These are phyloP conservation scores for Fusarium protoensiforme DNA, from an alignment of 2,329 filamentous ascomycete species.

Conservation along the genomic window DNA sequence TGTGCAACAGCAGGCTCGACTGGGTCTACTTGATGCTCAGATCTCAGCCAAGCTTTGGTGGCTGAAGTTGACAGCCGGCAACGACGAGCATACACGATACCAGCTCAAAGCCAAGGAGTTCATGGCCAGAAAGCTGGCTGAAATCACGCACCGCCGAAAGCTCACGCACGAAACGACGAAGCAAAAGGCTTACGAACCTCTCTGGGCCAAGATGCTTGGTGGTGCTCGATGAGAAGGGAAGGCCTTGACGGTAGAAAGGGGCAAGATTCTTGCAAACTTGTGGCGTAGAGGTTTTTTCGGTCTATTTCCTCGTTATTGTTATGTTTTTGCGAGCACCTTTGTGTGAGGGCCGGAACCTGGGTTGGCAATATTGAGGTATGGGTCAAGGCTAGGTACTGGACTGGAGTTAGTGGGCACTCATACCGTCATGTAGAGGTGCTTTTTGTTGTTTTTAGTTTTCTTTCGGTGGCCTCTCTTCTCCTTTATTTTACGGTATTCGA, in stretches of 20 bases:
- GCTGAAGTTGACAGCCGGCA: constrained; percentile 64
- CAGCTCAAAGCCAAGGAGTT: constrained; percentile 58
- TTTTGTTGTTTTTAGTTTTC: constrained; percentile 22
- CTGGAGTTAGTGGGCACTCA: constrained; percentile 41
- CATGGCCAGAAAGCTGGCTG: constrained; percentile 50
- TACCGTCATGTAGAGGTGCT: constrained; percentile 42
- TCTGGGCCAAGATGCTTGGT: constrained; percentile 39
- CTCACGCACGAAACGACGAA: constrained; percentile 34
- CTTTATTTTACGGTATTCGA: constrained; percentile 36
- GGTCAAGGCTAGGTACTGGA: constrained; percentile 32
- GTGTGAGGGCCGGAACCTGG: constrained; percentile 19
- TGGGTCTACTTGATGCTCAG: constrained; percentile 64
- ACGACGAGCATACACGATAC: constrained; percentile 59
- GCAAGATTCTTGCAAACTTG: constrained; percentile 21
- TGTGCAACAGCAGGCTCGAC: constrained; percentile 54
- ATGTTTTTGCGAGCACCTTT: constrained; percentile 12
- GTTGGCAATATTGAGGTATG: constrained; percentile 34
- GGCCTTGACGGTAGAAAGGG: constrained; percentile 10
- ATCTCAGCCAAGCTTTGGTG: constrained; percentile 67
- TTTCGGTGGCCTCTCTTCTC: constrained; percentile 11
- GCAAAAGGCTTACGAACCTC: not conserved
- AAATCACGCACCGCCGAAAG: constrained; percentile 45
- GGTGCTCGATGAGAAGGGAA: constrained; percentile 20
- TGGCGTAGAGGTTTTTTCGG: constrained; percentile 21
- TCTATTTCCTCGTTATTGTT: constrained; percentile 11